Conservation (phyloP, 1,284 basidiomycete genomes). For the Irpex lacteus region DNA sequence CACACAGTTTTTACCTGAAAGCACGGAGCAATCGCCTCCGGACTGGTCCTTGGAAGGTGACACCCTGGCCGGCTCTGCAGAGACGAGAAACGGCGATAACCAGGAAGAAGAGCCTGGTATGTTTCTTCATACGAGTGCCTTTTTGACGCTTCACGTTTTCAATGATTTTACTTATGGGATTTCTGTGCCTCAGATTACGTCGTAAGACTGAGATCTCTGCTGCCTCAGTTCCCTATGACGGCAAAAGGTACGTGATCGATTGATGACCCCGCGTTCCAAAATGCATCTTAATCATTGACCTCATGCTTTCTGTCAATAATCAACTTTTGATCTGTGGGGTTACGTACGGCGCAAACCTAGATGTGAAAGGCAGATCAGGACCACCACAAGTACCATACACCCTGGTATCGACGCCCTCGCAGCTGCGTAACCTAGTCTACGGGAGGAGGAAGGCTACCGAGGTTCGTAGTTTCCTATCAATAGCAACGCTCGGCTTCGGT, state of each 20-base stretch:
- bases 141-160: background rate
- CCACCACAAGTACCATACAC: slow-evolving; percentile 46
- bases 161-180: background rate
- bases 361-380: slow-evolving; percentile 35
- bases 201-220: slow-evolving; percentile 39
- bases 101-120: slow-evolving; percentile 11
- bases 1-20: slow-evolving; percentile 47
- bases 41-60: slow-evolving; percentile 20
- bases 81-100: slow-evolving; percentile 6
- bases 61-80: background rate
- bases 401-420: slow-evolving; percentile 42
- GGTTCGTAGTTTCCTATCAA: slow-evolving; percentile 34
- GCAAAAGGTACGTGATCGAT: slow-evolving; percentile 42
- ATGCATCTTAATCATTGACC: background rate
- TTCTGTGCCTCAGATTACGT: slow-evolving; percentile 35
- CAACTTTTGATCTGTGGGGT: background rate
- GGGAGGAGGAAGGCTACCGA: slow-evolving; percentile 72
- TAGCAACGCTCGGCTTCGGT: background rate
- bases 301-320: background rate
- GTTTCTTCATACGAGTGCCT: background rate
- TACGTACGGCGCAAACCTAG: slow-evolving; percentile 23
- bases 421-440: slow-evolving; percentile 44
- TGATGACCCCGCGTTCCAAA: background rate
- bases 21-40: slow-evolving; percentile 3
- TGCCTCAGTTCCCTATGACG: slow-evolving; percentile 59